Conservation (phyloP, 108 stramenopile species). For the Nannochloropsis gaditana region DNA sequence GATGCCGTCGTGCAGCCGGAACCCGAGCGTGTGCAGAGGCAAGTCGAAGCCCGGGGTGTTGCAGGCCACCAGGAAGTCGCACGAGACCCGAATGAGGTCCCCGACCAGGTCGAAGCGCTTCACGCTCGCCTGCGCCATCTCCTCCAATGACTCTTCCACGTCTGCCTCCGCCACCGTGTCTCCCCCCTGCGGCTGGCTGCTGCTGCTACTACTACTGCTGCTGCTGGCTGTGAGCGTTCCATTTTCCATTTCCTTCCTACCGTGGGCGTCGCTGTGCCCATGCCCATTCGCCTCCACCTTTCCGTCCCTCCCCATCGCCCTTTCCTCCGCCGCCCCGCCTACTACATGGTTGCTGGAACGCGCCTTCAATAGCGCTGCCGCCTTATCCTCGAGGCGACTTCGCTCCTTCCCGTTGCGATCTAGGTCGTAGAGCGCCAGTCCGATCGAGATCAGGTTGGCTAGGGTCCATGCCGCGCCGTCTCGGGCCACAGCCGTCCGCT, state of each 20-base stretch:
- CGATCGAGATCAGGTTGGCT: not conserved
- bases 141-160: not conserved
- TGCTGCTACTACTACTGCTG: not conserved
- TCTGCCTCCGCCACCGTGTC: not conserved
- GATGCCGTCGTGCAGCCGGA: constrained; percentile 10
- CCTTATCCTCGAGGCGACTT: not conserved
- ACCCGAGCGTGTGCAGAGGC: not conserved
- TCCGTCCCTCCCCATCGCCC: not conserved
- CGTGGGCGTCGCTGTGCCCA: not conserved
- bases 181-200: not conserved
- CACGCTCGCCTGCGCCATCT: not conserved
- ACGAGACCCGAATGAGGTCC: not conserved
- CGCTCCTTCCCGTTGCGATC: constrained; percentile 2
- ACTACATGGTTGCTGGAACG: not conserved
- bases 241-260: not conserved
- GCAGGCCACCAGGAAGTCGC: not conserved
- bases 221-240: not conserved
- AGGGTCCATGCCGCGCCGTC: not conserved
- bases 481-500: not conserved
- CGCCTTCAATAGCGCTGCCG: not conserved
- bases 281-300: not conserved
- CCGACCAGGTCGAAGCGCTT: constrained; percentile 16
- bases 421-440: constrained; percentile 1
- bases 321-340: not conserved
- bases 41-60: not conserved